phyloP scores from a whole-genome alignment of 108 stramenopile species.

The Skeletonema marinoi region DNA sequence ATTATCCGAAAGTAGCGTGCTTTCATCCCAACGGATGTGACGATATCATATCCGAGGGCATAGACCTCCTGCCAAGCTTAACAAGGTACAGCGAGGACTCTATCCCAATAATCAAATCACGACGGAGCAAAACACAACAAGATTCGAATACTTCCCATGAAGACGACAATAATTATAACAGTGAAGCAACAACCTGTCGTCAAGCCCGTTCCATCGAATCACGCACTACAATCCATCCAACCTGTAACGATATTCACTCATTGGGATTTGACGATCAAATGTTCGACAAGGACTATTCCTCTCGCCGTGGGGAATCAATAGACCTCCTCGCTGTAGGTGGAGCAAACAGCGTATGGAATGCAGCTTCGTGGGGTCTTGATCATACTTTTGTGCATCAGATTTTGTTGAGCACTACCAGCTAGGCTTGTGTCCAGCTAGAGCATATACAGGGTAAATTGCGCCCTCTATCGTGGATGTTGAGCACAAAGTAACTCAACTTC shows the following conservation, averaged over 20 bases:
- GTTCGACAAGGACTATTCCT: neutral
- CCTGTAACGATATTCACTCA: conserved; percentile 8
- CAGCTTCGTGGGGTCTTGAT: no score
- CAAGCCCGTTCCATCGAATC: neutral
- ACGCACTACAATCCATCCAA: neutral
- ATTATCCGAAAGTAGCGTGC: neutral
- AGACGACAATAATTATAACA: neutral
- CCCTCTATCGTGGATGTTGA: no score
- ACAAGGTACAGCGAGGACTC: no score
- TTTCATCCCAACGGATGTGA: neutral
- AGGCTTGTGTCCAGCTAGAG: no score
- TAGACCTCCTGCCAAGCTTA: no score
- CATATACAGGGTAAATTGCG: no score
- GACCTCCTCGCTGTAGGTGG: neutral
- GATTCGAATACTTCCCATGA: neutral
- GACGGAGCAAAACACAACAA: neutral
- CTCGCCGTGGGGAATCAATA: neutral
- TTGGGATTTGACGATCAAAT: conserved; percentile 1
- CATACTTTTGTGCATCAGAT: no score
- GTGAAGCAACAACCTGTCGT: neutral
- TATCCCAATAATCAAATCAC: neutral
- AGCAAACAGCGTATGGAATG: conserved; percentile 6
- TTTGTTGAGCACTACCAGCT: no score
- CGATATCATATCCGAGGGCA: neutral
- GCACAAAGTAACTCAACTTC: no score